Base-by-base conservation (phyloP, 805 yeast species). In the Kluyveromyces dobzhanskii region DNA sequence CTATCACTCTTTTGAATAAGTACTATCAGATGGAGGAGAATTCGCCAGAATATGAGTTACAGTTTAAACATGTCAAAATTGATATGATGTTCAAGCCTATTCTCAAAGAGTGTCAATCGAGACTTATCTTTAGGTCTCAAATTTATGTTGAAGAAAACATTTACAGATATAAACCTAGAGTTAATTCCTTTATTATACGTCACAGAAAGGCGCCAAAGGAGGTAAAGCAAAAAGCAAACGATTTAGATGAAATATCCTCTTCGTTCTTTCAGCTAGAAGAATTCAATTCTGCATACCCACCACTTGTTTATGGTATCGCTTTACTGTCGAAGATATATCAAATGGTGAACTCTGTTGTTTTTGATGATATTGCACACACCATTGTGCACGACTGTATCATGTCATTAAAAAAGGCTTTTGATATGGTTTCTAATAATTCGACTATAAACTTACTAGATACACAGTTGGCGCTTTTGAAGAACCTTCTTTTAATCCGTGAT, bases 301-400 rank as follows among this genome's bases (percentile, higher is more conserved):
- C 95, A 1, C 64, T 86, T 33, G 70, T 74, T 3, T 75, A 74
- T 40, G 79, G 94, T 0, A 62, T 87, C 31, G 71, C 80, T 1
- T 61, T 90, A 4, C 63, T 88, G 23, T 78, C 86, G 25, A 82
- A 77, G 54, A 80, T 88, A 17, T 85, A 85, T 54, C 94, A 85
- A 50, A 65, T 87, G 50, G 73, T 90, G 27, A 80, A 80, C 47
- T 77, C 88, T 2, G 64, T 71, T 10, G 83, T 86, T 2, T 90
- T 88, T 62, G 95, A 86, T 56, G 95, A 85, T 53, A 62, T 88
- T 46, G 95, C 96, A 0, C 95, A 86, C 56, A 76, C 82, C 41
- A 78, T 86, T 38, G 83, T 90, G 3, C 95, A 85, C 54, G 73
- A 81, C 32, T 80, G 92, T 49, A 73, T 86, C 27, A 51, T 63